Evolutionary conservation across 78 protist genomes (phyloP), one percentile per base, ranked within the genome.

Genomic region (Diacronema lutheri): DNA sequence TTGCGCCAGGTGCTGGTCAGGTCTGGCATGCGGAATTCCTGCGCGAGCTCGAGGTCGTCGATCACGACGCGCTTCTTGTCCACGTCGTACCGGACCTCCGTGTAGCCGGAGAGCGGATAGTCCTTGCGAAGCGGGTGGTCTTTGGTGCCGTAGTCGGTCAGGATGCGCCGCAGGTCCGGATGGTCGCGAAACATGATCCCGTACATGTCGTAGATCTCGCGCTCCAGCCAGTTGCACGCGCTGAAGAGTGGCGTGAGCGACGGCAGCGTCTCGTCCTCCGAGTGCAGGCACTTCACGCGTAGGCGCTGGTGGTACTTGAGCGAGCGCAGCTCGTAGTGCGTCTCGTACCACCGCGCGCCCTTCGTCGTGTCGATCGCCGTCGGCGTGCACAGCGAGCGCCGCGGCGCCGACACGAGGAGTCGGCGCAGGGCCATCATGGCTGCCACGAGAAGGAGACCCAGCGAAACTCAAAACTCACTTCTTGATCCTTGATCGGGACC

Each of bases 91-190:
- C 91, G 89, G n/a, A 60, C 78, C 78, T 93, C 95, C 6, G 81
- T 72, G 56, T 86, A 93, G 29, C 95, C 95, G 4, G 90, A 26
- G 55, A 91, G 83, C 55, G 95, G 95, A 55, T 90, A 93, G 87
- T 93, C 95, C 80, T 92, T 92, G 56, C 93, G 86, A 57, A 93
- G 64, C 20, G 95, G 95, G 73, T 93, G 91, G 61, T 93, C 93
- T 71, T 88, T 85, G 68, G 90, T 90, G 38, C 95, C 95, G 76
- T 93, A 93, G 83, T 93, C 95, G 9, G 95, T 93, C 37, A 90
- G 83, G 57, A 93, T 93, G 50, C 95, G 88, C 29, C 95, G 86
- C 33, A 93, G 83, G 69, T 93, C 93, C 6, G 95, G 95, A 40
- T 93, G 95, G 46, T 66, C 83, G 26, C 3, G 13, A 57, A 93